These are phyloP conservation scores for Pharus latifolius DNA, from an alignment of 176 grass and related monocot genomes.

Conservation along the genomic window DNA sequence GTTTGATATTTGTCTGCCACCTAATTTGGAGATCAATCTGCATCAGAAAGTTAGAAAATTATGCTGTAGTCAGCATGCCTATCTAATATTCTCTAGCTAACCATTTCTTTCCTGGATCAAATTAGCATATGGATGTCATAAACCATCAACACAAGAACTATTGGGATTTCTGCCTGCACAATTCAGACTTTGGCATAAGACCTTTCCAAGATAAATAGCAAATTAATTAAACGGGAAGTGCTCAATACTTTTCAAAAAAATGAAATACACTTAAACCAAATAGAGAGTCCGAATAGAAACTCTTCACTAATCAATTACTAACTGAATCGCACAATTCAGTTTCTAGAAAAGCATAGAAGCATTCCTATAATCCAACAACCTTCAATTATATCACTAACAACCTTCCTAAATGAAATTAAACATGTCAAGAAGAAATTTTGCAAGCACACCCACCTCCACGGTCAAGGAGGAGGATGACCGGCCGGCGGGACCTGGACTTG, in stretches of 20 bases:
- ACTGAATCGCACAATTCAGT: no score
- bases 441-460: slow-evolving; percentile 48
- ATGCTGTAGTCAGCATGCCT: background rate
- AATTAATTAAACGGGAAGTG: no score
- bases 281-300: no score
- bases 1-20: background rate
- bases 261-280: no score
- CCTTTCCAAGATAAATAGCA: background rate
- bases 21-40: slow-evolving; percentile 34
- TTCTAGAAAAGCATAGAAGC: no score
- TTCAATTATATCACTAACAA: no score
- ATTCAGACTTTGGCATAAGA: background rate
- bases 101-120: background rate
- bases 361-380: no score
- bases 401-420: no score
- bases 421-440: no score
- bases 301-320: no score
- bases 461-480: slow-evolving; percentile 81
- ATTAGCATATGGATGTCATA: background rate
- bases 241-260: no score
- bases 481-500: slow-evolving; percentile 61
- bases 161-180: background rate
- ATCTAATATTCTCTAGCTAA: background rate
- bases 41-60: slow-evolving; percentile 4
- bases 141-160: background rate